Evolutionary conservation across 108 stramenopile genomes (phyloP).

Genomic region (Nitzschia inconspicua): DNA sequence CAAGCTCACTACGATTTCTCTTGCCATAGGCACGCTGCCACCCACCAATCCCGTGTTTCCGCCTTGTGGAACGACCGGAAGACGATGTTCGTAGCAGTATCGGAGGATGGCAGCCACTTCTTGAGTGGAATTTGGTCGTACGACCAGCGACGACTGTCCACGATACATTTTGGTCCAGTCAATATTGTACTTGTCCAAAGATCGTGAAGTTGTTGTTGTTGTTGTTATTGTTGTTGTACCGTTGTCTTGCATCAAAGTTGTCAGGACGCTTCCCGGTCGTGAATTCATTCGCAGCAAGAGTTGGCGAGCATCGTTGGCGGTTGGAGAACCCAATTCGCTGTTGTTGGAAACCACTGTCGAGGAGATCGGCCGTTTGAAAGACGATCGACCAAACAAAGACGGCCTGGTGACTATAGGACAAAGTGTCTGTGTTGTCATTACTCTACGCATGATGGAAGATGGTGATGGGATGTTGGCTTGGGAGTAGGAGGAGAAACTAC

Average conservation of each 20-base stretch:
- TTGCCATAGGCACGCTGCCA: conserved; percentile 57
- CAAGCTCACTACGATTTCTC: conserved; percentile 80
- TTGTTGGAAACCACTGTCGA: neutral
- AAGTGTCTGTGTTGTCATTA: too few relatives aligned
- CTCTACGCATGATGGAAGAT: too few relatives aligned
- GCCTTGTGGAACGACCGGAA: conserved; percentile 91
- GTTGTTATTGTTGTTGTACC: too few relatives aligned
- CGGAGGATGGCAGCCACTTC: conserved; percentile 82
- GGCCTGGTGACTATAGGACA: too few relatives aligned
- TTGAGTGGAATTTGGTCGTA: conserved; percentile 52
- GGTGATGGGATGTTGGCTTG: too few relatives aligned
- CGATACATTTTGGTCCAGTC: conserved; percentile 63
- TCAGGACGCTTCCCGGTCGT: conserved; percentile 7
- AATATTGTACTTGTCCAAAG: conserved; percentile 38
- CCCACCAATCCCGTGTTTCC: conserved; percentile 97
- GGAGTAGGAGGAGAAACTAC: too few relatives aligned
- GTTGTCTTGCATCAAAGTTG: neutral
- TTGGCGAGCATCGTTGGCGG: neutral
- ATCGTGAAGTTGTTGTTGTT: too few relatives aligned
- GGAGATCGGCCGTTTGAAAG: neutral
- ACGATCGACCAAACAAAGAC: neutral
- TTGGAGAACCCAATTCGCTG: neutral
- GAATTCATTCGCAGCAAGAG: conserved; percentile 7
- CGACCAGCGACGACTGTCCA: conserved; percentile 53
- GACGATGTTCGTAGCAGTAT: conserved; percentile 70